These are phyloP conservation scores for Kwoniella sp. DNA, from an alignment of 768 basidiomycete genomes.

Conservation along the genomic window DNA sequence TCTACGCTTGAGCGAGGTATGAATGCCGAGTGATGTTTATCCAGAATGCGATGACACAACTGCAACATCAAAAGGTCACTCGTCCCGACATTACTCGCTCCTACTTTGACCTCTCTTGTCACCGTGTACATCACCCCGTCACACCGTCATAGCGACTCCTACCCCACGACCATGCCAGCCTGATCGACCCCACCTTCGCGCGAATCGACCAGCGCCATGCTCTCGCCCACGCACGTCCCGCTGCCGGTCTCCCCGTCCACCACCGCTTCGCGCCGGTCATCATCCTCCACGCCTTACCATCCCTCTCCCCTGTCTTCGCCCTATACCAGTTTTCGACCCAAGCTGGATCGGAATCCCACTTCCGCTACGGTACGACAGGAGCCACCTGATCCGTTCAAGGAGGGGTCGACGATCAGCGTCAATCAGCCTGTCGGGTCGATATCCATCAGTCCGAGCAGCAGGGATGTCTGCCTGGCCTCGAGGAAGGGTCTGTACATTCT, in stretches of 20 bases:
- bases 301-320: slow-evolving; percentile 29
- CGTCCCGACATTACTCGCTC: too few relatives aligned
- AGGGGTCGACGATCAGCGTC: slow-evolving; percentile 42
- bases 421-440: slow-evolving; percentile 50
- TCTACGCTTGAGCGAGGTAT: too few relatives aligned
- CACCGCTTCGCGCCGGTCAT: slow-evolving; percentile 13
- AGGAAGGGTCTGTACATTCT: slow-evolving; percentile 92
- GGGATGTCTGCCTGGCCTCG: slow-evolving; percentile 79
- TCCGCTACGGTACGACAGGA: slow-evolving; percentile 17
- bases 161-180: too few relatives aligned
- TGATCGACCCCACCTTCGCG: too few relatives aligned
- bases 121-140: too few relatives aligned
- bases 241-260: slow-evolving; percentile 18
- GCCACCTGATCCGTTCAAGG: slow-evolving; percentile 21
- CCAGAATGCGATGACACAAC: too few relatives aligned
- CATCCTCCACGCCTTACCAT: slow-evolving; percentile 11
- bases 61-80: too few relatives aligned
- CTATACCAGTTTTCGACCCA: slow-evolving; percentile 17
- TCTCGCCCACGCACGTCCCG: slow-evolving; percentile 13
- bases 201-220: slow-evolving; percentile 3
- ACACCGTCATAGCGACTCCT: too few relatives aligned
- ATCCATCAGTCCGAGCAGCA: slow-evolving; percentile 71
- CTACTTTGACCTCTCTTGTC: too few relatives aligned
- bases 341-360: slow-evolving; percentile 24
- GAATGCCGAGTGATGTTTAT: too few relatives aligned